Percentiles rank a stretch among this genome's conserved stretches.
Conservation (phyloP, 768 basidiomycete species). For the Pisolithus tinctorius region DNA sequence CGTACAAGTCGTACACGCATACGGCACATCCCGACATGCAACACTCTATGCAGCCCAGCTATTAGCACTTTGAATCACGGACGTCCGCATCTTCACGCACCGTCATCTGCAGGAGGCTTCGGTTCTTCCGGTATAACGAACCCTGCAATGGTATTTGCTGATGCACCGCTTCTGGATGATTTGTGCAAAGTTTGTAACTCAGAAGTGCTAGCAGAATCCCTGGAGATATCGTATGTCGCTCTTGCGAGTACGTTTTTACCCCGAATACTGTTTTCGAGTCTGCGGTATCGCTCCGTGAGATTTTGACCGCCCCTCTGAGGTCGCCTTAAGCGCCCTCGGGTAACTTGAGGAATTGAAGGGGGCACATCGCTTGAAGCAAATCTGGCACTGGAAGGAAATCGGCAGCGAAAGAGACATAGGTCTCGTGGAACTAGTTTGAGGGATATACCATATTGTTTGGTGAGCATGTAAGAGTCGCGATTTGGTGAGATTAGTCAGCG, state of each 20-base stretch:
- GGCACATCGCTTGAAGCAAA: no score
- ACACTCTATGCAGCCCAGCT: conserved; percentile 51
- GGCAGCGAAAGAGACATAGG: no score
- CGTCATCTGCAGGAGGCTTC: conserved; percentile 57
- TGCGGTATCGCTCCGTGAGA: conserved; percentile 47
- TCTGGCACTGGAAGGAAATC: no score
- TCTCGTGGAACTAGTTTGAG: no score
- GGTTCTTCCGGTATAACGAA: conserved; percentile 52
- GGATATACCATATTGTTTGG: no score
- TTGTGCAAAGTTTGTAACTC: not conserved
- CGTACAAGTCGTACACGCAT: conserved; percentile 88
- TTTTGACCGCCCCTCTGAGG: conserved; percentile 44
- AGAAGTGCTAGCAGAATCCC: conserved; percentile 5
- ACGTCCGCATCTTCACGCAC: conserved; percentile 28
- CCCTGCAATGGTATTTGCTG: conserved; percentile 15
- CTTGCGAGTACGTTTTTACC: conserved; percentile 34
- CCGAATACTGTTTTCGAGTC: conserved; percentile 49
- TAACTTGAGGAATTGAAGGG: no score
- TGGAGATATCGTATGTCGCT: conserved; percentile 22
- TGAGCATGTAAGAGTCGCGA: no score
- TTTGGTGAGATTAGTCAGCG: no score
- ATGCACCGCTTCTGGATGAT: not conserved
- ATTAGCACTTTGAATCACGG: not conserved
- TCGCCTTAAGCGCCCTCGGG: not conserved
- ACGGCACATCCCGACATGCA: conserved; percentile 93